Base-by-base conservation (phyloP, 139 green algal species). In the Chlamydomonas asymmetrica region DNA sequence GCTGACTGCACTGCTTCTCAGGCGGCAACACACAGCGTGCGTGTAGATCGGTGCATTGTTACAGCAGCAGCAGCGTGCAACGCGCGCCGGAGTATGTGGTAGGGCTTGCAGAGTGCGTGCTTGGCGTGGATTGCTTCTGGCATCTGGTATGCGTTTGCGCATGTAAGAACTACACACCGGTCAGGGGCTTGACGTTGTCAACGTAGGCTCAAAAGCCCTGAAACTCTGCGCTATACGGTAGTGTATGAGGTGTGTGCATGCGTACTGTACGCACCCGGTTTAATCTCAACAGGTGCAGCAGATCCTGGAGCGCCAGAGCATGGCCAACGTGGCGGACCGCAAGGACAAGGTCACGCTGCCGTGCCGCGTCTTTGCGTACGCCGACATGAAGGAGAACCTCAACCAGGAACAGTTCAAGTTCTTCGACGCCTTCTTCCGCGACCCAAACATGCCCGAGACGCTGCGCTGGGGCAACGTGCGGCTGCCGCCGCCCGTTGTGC, bases 291-390 rank as follows among this genome's bases (percentile, higher is more conserved):
- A 82, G 77, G 54, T 85, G n/a, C 80, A 85, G 65, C 71, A 78
- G 34, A 48, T 67, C 9, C 59, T 82, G 48, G 80, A 85, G 75
- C 64, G 71, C 35, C 74, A 76, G 29, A 85, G 80, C 80, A 85
- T 85, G 80, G 38, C 75, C 5, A 40, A 64, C 8, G 66, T 75
- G 2, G 59, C 32, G 0, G 80, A 85, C 37, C 71, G 75, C 6
- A 66, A 75, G 31, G 32, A 75, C 56, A 65, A 37, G 13, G 48
- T 85, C 10, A 38, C 4, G 25, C 43, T 85, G 63, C 56, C 60
- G 31, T 59, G 67, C 27, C 70, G 75, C 34, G 73, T 80, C 25
- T 86, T 86, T 49, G 74, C 75, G 1, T 86, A 75, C 31, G 65
- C 75, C 8, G 74, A 65, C 48, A 80, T 80, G 50, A 66, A 50